These are phyloP conservation scores for Penicillium waksmanii DNA, from an alignment of 495 filamentous ascomycete genomes.

Conservation along the genomic window DNA sequence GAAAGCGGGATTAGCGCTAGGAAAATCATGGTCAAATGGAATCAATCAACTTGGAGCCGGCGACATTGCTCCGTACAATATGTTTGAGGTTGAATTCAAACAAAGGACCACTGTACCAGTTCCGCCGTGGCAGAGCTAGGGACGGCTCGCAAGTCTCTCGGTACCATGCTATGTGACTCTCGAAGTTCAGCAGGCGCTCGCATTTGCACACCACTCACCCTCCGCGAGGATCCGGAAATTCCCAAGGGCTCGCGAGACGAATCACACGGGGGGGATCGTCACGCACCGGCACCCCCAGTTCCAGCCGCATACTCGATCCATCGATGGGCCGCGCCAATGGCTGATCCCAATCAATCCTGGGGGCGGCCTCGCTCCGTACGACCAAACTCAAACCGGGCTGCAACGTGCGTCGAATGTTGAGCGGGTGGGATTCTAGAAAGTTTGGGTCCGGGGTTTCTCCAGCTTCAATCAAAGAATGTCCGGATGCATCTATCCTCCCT, in stretches of 20 bases:
- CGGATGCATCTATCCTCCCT: no score
- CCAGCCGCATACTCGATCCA: constrained; percentile 23
- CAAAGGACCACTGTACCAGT: not conserved
- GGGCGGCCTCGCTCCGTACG: constrained; percentile 23
- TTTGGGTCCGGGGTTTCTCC: constrained; percentile 7
- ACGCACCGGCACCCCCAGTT: constrained; percentile 23
- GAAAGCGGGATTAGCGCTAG: constrained; percentile 7
- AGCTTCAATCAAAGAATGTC: not conserved
- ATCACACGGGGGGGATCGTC: constrained; percentile 18
- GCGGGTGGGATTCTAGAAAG: constrained; percentile 30
- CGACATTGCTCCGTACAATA: not conserved
- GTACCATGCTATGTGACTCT: not conserved
- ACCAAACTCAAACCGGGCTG: constrained; percentile 34
- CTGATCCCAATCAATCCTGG: constrained; percentile 8
- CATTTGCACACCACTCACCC: not conserved
- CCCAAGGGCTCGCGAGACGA: not conserved
- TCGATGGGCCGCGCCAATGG: constrained; percentile 21
- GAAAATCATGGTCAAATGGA: constrained; percentile 1
- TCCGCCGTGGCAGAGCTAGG: not conserved
- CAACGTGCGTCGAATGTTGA: constrained; percentile 26
- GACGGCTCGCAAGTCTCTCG: constrained; percentile 6
- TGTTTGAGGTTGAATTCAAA: not conserved
- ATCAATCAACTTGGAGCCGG: not conserved
- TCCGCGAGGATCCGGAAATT: constrained; percentile 18
- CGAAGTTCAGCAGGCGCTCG: not conserved